phyloP scores from a whole-genome alignment of 2,329 filamentous ascomycete species.

The Diplodia intermedia region DNA sequence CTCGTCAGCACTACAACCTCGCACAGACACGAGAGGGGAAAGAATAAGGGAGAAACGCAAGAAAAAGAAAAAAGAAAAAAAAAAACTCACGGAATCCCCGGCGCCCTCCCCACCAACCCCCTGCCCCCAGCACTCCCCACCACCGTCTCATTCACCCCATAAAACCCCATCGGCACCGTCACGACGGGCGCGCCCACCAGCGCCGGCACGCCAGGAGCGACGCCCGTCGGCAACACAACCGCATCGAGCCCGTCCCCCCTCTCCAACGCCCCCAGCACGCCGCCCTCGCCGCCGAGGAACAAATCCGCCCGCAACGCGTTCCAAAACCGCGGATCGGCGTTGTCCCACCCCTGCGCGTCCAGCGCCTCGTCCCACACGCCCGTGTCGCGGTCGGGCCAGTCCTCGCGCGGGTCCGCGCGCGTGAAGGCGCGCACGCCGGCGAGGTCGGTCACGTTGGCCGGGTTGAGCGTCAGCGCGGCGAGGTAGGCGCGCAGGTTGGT shows the following conservation, averaged over 20 bases:
- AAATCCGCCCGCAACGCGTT: conserved; percentile 60
- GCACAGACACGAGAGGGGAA: not conserved
- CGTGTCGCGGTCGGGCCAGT: no score
- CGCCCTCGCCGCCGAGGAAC: conserved; percentile 64
- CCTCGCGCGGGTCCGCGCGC: no score
- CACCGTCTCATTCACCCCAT: conserved; percentile 58
- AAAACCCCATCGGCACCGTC: conserved; percentile 68
- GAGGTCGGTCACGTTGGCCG: no score
- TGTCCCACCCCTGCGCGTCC: conserved; percentile 57
- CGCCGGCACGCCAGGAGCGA: conserved; percentile 58
- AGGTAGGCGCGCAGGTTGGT: no score
- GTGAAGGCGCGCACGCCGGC: no score
- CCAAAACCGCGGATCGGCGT: conserved; percentile 65
- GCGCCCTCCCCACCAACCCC: conserved; percentile 60
- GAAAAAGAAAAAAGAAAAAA: not conserved
- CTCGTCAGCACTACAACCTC: not conserved
- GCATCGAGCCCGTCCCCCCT: conserved; percentile 64
- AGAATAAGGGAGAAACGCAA: not conserved
- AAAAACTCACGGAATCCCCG: conserved; percentile 56
- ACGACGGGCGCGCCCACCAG: conserved; percentile 67
- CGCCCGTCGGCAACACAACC: conserved; percentile 64
- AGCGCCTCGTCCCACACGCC: conserved; percentile 62
- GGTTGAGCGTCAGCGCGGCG: no score
- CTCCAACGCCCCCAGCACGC: conserved; percentile 65
- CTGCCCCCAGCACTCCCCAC: conserved; percentile 49